A percentile compares a stretch with the other conserved stretches of the same genome.
These are phyloP conservation scores for Dictyostelium firmibasis DNA, from an alignment of 78 protist genomes.

Conservation along the genomic window DNA sequence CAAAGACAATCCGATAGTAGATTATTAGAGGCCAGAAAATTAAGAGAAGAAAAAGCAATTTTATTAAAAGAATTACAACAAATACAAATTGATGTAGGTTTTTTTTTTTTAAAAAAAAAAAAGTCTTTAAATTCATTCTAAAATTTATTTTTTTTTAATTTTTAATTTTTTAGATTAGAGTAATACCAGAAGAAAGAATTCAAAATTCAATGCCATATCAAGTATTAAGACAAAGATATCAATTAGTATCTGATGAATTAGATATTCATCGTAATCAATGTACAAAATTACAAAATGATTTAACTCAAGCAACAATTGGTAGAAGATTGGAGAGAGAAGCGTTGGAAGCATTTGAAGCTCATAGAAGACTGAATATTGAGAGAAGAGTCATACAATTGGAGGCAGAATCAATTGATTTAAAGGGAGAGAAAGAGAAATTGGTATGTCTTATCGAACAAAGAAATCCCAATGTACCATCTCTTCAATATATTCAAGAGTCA, in stretches of 20 bases:
- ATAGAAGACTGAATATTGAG: conserved; percentile 23
- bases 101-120: too few relatives aligned
- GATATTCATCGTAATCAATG: conserved; percentile 39
- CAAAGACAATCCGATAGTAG: conserved; percentile 23
- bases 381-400: conserved; percentile 37
- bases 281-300: conserved; percentile 43
- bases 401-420: conserved; percentile 28
- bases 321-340: conserved; percentile 43
- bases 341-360: conserved; percentile 20
- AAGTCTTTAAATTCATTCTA: too few relatives aligned
- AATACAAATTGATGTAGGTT: conserved; percentile 41
- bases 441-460: conserved; percentile 43
- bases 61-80: conserved; percentile 61
- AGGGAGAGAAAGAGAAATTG: conserved; percentile 66
- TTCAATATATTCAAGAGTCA: conserved; percentile 43
- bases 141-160: neutral
- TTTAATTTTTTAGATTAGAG: neutral
- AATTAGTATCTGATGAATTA: conserved; percentile 31
- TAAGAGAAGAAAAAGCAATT: conserved; percentile 74
- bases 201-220: conserved; percentile 38
- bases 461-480: conserved; percentile 42
- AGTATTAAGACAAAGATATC: conserved; percentile 26
- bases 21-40: conserved; percentile 50
- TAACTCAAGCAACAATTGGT: conserved; percentile 13
- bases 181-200: conserved; percentile 67